phyloP scores from a whole-genome alignment of 441 rosid genomes.

The Populus tomentosa region DNA sequence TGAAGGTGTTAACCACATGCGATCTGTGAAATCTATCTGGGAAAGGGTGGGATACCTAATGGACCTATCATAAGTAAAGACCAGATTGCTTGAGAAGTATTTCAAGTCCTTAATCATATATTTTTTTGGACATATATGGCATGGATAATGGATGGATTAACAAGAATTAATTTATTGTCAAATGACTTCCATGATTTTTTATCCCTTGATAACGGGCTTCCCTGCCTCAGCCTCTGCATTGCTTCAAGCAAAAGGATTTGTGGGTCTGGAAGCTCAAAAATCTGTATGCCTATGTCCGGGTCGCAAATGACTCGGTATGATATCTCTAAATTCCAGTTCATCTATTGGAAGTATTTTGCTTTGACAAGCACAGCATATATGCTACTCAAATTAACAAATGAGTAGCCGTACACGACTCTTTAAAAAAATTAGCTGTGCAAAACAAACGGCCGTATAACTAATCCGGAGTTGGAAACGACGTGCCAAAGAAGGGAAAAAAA shows the following conservation, averaged over 20 bases:
- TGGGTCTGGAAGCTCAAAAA: background rate
- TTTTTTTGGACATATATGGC: background rate
- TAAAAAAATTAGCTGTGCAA: background rate
- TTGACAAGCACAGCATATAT: background rate
- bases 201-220: background rate
- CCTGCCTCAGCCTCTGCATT: background rate
- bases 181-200: background rate
- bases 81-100: background rate
- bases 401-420: background rate
- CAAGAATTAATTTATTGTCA: background rate
- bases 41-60: background rate
- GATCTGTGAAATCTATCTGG: background rate
- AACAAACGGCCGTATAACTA: background rate
- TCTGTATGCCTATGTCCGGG: background rate
- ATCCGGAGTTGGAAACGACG: background rate
- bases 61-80: background rate
- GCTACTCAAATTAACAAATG: background rate
- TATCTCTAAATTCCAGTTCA: background rate
- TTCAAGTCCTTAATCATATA: conserved; percentile 15
- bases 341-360: background rate
- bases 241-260: background rate
- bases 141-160: no score
- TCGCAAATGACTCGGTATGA: background rate
- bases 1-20: background rate
- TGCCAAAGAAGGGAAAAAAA: background rate